Percentiles rank a stretch among this genome's conserved stretches.
These are phyloP conservation scores for Agastache rugosa DNA, from an alignment of 257 asterid species.

Conservation along the genomic window DNA sequence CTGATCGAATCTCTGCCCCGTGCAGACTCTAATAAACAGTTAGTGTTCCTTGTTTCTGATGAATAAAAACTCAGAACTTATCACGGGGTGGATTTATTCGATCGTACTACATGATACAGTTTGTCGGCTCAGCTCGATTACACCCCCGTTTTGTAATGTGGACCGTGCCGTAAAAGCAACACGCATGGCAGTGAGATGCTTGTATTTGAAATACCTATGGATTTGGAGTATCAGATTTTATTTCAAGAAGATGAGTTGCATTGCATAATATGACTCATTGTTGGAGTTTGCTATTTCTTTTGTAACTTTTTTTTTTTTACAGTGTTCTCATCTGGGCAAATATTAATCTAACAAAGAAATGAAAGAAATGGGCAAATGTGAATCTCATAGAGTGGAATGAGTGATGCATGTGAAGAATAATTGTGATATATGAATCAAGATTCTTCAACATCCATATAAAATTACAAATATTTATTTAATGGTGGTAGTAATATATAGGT, in stretches of 20 bases:
- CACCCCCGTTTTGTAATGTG: constrained; percentile 10
- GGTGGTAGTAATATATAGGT: background rate
- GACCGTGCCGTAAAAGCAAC: constrained; percentile 25
- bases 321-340: background rate
- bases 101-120: constrained; percentile 22
- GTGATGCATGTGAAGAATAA: constrained; percentile 42
- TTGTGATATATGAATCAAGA: constrained; percentile 7
- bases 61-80: constrained; percentile 40
- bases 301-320: background rate
- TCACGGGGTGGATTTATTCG: constrained; percentile 35
- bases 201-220: constrained; percentile 21
- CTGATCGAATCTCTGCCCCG: constrained; percentile 19
- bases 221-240: constrained; percentile 30
- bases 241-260: constrained; percentile 7
- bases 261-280: background rate
- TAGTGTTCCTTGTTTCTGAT: constrained; percentile 24
- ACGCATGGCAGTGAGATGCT: constrained; percentile 18
- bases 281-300: constrained; percentile 21
- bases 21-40: constrained; percentile 29
- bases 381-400: background rate
- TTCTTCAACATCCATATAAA: background rate
- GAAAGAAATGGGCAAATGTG: background rate
- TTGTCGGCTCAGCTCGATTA: constrained; percentile 9
- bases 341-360: background rate
- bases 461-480: background rate